Base-by-base conservation (phyloP, 306 rosid species). In the Acacia crassicarpa region DNA sequence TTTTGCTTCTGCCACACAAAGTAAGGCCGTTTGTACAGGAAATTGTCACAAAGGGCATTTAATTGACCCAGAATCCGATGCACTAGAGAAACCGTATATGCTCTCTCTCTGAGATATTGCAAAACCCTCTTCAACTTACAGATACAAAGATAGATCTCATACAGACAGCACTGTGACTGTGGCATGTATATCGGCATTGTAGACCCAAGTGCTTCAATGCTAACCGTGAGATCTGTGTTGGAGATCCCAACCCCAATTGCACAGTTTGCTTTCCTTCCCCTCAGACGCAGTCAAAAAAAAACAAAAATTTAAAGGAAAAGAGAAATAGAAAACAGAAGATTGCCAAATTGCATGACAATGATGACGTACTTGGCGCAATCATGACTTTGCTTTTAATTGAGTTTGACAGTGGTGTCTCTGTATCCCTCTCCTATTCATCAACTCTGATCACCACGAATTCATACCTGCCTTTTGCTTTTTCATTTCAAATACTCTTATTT, bases 291-390 rank as follows among this genome's bases (percentile, higher is more conserved):
- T 72, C 76, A 46, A 72, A 23, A 72, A 23, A 46, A 40, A 9
- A 43, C 68, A 56, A 78, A 87, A 43, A 58, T 58, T 25, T 3
- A 8, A 61, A 70, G 27, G 27, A 59, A 9, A 71, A 75, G 41
- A 43, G n/a, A 61, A 16, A 78, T 0, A 66, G 51, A 40, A 73
- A 14, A 49, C 17, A 78, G 22, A 9, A 53, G 46, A 30, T 74
- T 33, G 17, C 67, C 54, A 73, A 85, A 74, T 78, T 72, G 87
- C 80, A 77, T 69, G 81, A 78, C 86, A 87, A 82, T 87, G 85
- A 85, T 87, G 88, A 87, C 88, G 88, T 87, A 82, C 86, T 80
- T 66, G 77, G 70, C 54, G 85, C 77, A 85, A 85, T 87, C 85
- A 87, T 87, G 75, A 59, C 76, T 77, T 43, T 72, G 85, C 83